Evolutionary conservation across 768 basidiomycete species (phyloP), one percentile per base, ranked within the genome.

Genomic region (Hygrophorus pudorinus): DNA sequence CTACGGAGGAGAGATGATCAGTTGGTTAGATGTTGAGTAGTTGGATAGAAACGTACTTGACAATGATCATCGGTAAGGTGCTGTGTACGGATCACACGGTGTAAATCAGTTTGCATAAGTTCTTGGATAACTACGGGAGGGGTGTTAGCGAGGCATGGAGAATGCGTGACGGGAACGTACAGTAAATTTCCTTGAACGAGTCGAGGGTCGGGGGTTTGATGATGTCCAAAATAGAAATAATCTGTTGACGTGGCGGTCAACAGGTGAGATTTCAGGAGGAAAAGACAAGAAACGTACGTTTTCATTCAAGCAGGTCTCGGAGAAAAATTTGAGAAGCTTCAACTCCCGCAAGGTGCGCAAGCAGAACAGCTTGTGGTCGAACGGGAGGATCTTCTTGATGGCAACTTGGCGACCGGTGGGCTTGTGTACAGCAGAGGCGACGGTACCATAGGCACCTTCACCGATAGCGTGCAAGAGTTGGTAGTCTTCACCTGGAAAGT

Each of bases 381-480:
- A 94, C 6, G 91, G 92, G 34, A 86, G 78, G 55, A 96, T 84
- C 65, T 89, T 91, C 75, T 94, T 97, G 67, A 94, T 93, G 34
- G 92, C 93, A 12, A 97, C 90, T 60, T 88, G 78, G 48, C 79
- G 78, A 27, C 81, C 78, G 6, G 81, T 78, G 5, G 86, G 84
- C 53, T 78, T 76, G 65, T 96, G 91, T 30, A 85, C 66, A 28
- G 92, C 93, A 45, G 91, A 86, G 45, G 77, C 86, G 40, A 96
- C 91, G 16, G 85, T 88, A 27, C 91, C 92, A 58, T 92, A 91
- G 38, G 89, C 87, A 44, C 90, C 85, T 65, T 88, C 85, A 38
- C 85, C 86, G 45, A 90, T 79, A 44, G 75, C 69, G 57, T 84
- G 75, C 56, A 86, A 66, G 48, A 87, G 62, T 54, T 80, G 75